Percentiles rank a stretch among this genome's conserved stretches.
These are phyloP conservation scores for Glonium stellatum DNA, from an alignment of 495 filamentous ascomycete species.

Conservation along the genomic window DNA sequence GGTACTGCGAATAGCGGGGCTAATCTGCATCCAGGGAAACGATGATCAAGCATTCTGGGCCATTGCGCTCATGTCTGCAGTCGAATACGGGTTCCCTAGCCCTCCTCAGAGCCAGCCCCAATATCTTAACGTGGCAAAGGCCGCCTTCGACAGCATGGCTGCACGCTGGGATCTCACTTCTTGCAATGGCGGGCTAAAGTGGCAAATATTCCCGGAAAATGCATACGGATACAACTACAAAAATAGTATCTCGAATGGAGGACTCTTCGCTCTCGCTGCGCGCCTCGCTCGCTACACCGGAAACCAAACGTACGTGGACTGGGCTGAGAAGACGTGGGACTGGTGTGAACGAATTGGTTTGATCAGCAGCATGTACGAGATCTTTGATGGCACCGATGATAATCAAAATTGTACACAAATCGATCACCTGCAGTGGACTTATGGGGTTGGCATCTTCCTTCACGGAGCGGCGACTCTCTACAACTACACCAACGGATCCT, in stretches of 20 bases:
- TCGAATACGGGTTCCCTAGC: slow-evolving; percentile 66
- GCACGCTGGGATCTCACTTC: slow-evolving; percentile 44
- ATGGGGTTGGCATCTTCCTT: slow-evolving; percentile 58
- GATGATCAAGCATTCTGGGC: slow-evolving; percentile 82
- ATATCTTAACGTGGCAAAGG: slow-evolving; percentile 52
- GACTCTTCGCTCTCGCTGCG: slow-evolving; percentile 61
- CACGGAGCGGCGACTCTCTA: slow-evolving; percentile 67
- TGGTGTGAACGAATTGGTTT: slow-evolving; percentile 31
- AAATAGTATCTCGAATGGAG: slow-evolving; percentile 64
- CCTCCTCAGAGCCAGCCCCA: slow-evolving; percentile 46
- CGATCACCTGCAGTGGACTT: slow-evolving; percentile 52
- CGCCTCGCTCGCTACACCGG: slow-evolving; percentile 61
- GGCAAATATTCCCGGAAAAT: slow-evolving; percentile 51
- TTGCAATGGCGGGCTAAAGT: slow-evolving; percentile 49
- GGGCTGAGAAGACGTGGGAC: slow-evolving; percentile 35
- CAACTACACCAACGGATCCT: slow-evolving; percentile 44
- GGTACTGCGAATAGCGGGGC: not conserved
- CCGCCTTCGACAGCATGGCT: slow-evolving; percentile 36
- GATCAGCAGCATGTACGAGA: slow-evolving; percentile 30
- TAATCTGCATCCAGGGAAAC: slow-evolving; percentile 43
- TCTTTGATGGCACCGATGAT: slow-evolving; percentile 37
- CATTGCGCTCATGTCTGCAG: slow-evolving; percentile 63
- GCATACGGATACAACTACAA: slow-evolving; percentile 54
- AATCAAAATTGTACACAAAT: slow-evolving; percentile 29
- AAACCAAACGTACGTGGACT: slow-evolving; percentile 51